Evolutionary conservation across 2,329 filamentous ascomycete genomes (phyloP), one percentile per base, ranked within the genome.

Genomic region (Albophoma yamanashiensis): DNA sequence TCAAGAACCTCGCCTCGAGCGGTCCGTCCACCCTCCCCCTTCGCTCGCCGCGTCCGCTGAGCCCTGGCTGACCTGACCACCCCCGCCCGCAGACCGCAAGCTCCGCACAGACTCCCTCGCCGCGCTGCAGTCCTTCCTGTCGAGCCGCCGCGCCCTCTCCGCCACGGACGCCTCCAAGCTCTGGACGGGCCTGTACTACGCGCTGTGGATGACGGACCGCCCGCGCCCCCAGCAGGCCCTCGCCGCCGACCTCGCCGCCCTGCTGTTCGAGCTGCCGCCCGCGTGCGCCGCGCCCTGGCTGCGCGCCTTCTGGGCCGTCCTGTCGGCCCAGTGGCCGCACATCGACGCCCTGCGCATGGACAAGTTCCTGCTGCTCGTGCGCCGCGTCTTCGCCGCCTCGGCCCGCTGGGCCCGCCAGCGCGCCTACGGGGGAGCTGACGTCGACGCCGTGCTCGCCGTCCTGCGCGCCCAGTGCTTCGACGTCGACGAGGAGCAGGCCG

Each of bases 101-200:
- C 85, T 84, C 60, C 89, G 91, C 70, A 89, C 89, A 71, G 82
- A 88, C 64, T 89, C 92, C 59, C 82, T 97, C 72, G 77, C 82
- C 58, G 90, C 89, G 56, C 86, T 97, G 36, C 85, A 86, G 65
- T 82, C 85, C 57, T 97, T 90, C 79, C 87, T 97, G 71, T 81
- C 84, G 63, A 80, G 83, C 62, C 81, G 83, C 47, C 72, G 77
- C 43, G 68, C 74, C 59, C 83, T 97, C 62, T 77, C 83, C 22
- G 78, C 83, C 47, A 73, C 89, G 65, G 92, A 96, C 64, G 79
- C 91, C 57, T 79, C 93, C 62, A 96, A 96, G 78, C 83, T 97
- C 65, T 96, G 92, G 91, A 96, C 95, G 71, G 93, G 92, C 6
- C 83, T 97, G 25, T 97, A 94, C 79, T 97, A 92, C 80, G 88